These are phyloP conservation scores for Olyra latifolia DNA, from an alignment of 176 grass and related monocot genomes.

Conservation along the genomic window DNA sequence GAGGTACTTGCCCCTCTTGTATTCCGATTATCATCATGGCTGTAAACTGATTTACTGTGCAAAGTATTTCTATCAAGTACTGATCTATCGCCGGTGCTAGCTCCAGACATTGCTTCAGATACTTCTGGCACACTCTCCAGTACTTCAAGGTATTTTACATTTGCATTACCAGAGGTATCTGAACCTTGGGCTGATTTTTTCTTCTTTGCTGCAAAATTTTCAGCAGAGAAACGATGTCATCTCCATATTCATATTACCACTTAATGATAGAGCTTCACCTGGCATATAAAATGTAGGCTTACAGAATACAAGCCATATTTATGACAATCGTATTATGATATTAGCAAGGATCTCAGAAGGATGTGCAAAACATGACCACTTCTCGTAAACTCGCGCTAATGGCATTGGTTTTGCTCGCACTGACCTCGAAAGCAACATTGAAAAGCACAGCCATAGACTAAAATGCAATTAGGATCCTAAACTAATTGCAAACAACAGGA, in stretches of 20 bases:
- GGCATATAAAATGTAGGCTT: neutral
- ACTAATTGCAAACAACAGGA: constrained; percentile 16
- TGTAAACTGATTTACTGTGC: constrained; percentile 26
- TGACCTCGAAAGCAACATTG: constrained; percentile 23
- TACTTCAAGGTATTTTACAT: constrained; percentile 74
- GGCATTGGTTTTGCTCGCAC: neutral
- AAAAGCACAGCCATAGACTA: constrained; percentile 37
- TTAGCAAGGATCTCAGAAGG: constrained; percentile 16
- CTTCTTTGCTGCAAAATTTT: constrained; percentile 68
- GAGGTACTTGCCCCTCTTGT: constrained; percentile 41
- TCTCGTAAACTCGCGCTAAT: neutral
- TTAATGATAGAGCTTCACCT: constrained; percentile 11
- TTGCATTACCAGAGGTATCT: constrained; percentile 50
- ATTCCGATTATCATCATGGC: constrained; percentile 27
- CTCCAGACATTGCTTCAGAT: constrained; percentile 33
- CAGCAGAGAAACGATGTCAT: constrained; percentile 14
- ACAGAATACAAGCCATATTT: neutral
- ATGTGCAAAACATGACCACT: constrained; percentile 17
- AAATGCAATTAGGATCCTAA: constrained; percentile 25
- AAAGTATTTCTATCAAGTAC: constrained; percentile 18
- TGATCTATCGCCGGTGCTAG: constrained; percentile 25
- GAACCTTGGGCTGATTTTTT: constrained; percentile 39
- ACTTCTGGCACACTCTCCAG: constrained; percentile 40
- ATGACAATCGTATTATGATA: neutral
- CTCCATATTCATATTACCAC: neutral